Conservation (phyloP, 441 rosid species). For the Geranium incanum region DNA sequence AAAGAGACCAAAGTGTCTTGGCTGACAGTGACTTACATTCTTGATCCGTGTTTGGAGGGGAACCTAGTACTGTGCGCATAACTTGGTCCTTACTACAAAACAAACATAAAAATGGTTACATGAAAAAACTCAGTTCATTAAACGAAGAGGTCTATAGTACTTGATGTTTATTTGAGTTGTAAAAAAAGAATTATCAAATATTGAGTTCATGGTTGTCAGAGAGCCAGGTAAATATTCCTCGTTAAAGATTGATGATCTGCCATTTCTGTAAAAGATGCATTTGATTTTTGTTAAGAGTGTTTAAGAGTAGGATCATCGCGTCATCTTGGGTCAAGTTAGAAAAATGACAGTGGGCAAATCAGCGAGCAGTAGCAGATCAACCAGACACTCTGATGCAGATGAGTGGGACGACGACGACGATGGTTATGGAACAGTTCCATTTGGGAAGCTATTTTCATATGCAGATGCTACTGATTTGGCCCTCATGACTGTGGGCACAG, state of each 20-base stretch:
- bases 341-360: background rate
- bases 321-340: background rate
- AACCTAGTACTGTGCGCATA: background rate
- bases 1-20: background rate
- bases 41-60: background rate
- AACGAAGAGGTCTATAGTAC: background rate
- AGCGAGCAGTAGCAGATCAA: background rate
- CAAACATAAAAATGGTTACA: background rate
- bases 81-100: background rate
- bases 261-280: background rate
- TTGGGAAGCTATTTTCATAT: constrained; percentile 53
- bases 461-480: constrained; percentile 41
- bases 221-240: too few species aligned
- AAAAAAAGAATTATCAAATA: too few species aligned
- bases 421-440: constrained; percentile 33
- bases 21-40: background rate
- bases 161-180: too few species aligned
- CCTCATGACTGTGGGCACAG: constrained; percentile 52
- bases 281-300: background rate
- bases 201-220: too few species aligned
- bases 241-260: background rate
- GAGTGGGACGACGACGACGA: background rate
- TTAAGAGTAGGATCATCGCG: background rate
- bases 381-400: background rate
- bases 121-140: background rate